Conservation (phyloP, 2,329 filamentous ascomycete genomes). For the Zymoseptoria ardabiliae region DNA sequence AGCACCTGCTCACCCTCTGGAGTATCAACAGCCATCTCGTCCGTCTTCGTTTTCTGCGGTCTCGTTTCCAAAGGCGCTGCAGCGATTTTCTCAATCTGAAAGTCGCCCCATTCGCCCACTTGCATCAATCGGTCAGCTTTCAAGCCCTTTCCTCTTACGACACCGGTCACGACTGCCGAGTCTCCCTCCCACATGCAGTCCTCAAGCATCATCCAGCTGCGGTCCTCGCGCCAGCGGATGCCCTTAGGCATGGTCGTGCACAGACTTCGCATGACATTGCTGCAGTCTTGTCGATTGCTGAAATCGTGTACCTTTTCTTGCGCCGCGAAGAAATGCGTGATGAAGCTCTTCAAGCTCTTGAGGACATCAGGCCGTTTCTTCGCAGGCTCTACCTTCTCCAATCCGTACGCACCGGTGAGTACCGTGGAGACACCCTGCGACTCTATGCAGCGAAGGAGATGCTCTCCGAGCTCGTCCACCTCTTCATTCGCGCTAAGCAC, state of each 20-base stretch:
- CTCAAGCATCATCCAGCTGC: slow-evolving; percentile 92
- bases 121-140: slow-evolving; percentile 88
- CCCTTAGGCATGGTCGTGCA: slow-evolving; percentile 92
- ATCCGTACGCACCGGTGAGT: slow-evolving; percentile 66
- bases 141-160: slow-evolving; percentile 75
- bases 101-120: slow-evolving; percentile 88
- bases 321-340: slow-evolving; percentile 87
- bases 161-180: slow-evolving; percentile 60
- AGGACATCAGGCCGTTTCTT: slow-evolving; percentile 73
- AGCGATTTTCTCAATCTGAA: slow-evolving; percentile 83
- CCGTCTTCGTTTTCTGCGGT: slow-evolving; percentile 46
- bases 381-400: slow-evolving; percentile 69
- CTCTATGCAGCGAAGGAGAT: slow-evolving; percentile 79
- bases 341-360: slow-evolving; percentile 80
- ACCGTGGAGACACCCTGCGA: slow-evolving; percentile 91
- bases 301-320: slow-evolving; percentile 87
- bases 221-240: slow-evolving; percentile 87
- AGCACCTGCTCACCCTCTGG: slow-evolving; percentile 52
- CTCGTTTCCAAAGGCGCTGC: slow-evolving; percentile 59
- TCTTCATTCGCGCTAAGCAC: slow-evolving; percentile 75
- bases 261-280: slow-evolving; percentile 81
- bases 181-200: slow-evolving; percentile 61
- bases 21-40: slow-evolving; percentile 60
- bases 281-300: slow-evolving; percentile 81
- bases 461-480: slow-evolving; percentile 76